Conservation (phyloP, 768 basidiomycete genomes). For the Boletus rufocinnamomeus region DNA sequence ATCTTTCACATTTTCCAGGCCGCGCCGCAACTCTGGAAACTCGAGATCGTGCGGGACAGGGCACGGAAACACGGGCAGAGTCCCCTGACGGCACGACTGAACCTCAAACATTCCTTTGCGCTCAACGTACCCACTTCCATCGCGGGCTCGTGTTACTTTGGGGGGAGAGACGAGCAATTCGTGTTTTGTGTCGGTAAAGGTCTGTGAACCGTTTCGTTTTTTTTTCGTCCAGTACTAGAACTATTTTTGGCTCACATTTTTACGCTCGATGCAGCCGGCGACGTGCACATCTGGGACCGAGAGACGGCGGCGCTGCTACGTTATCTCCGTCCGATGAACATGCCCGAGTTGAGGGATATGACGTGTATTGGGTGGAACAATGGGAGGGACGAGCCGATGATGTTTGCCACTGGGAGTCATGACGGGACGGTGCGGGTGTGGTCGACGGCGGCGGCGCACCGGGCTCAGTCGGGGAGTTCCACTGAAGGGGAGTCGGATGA, state of each 20-base stretch:
- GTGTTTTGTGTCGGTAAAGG: constrained; percentile 82
- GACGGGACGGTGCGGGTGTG: constrained; percentile 79
- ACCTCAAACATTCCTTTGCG: constrained; percentile 63
- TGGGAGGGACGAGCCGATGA: constrained; percentile 44
- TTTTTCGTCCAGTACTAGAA: neutral
- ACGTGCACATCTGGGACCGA: constrained; percentile 85
- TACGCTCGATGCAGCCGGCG: constrained; percentile 56
- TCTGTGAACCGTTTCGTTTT: constrained; percentile 24
- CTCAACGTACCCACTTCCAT: constrained; percentile 68
- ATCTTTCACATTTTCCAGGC: constrained; percentile 40
- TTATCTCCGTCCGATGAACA: constrained; percentile 57
- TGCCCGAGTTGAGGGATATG: constrained; percentile 56
- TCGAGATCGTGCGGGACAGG: constrained; percentile 59
- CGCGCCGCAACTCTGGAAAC: constrained; percentile 73
- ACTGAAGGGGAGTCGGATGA: constrained; percentile 26
- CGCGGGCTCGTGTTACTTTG: constrained; percentile 80
- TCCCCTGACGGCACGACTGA: constrained; percentile 25
- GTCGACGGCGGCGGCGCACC: constrained; percentile 45
- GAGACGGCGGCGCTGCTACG: constrained; percentile 74
- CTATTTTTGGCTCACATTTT: neutral
- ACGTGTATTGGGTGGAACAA: constrained; percentile 85
- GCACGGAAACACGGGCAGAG: constrained; percentile 34
- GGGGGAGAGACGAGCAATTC: constrained; percentile 73
- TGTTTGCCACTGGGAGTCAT: constrained; percentile 74
- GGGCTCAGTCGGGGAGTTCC: constrained; percentile 17